Evolutionary conservation across 495 filamentous ascomycete genomes (phyloP), one percentile per base, ranked within the genome.

Genomic region (Aspergillus kassunensis): DNA sequence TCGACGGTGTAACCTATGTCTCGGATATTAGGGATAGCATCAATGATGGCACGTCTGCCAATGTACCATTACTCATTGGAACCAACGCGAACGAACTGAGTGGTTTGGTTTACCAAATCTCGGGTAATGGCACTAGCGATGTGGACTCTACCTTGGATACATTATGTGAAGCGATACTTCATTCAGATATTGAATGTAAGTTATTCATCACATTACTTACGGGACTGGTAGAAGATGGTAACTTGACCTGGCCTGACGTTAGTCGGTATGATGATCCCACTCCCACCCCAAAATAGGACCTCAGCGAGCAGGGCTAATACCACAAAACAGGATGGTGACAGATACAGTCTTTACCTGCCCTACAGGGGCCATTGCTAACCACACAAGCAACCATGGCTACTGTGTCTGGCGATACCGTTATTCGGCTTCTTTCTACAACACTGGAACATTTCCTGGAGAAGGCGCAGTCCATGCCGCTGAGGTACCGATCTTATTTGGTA

Each of bases 341-440:
- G 65, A 67, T 11, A n/a, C 58, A 12, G 29, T 24, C 2, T 65
- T 68, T 20, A 57, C 61, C 30, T 62, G 62, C 41, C 54, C 49
- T 10, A 45, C 50, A 20, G 49, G 48, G 4, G 4, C 50, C 5
- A 39, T 61, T 27, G 66, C 66, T 2, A 54, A 65, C 30, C 40
- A 48, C 5, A 58, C 54, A n/a, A 55, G 50, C 24, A 33, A 44
- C 16, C 44, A 39, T 5, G 57, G 53, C 21, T 44, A 60, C 37
- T 53, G 55, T 2, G 46, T 55, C 10, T 70, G 59, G 58, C 49
- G 61, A 30, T 70, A 68, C 51, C 60, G 54, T 33, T 70, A 58
- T 52, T 69, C 69, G 46, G 59, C 61, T 6, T 56, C 54, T 27
- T 70, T 70, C 36, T 55, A 64, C 2, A 69, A 67, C 51, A 49